Percentiles rank a stretch among this genome's conserved stretches.
Evolutionary conservation across 495 filamentous ascomycete genomes (phyloP).

Genomic region (Penicillium samsonianum): DNA sequence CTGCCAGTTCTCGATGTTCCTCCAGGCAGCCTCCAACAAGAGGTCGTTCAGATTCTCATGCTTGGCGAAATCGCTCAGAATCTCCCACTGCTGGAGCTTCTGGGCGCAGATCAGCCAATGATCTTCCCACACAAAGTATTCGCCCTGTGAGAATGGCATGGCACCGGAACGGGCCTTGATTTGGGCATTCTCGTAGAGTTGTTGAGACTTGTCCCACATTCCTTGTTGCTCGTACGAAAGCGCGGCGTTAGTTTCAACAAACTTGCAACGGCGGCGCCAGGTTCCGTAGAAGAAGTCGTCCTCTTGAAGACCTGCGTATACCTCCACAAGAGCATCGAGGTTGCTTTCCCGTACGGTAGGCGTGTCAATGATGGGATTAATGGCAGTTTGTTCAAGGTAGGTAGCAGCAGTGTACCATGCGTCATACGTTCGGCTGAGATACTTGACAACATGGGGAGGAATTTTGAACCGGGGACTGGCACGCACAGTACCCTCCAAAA

Average conservation of each 20-base stretch:
- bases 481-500: constrained; percentile 81
- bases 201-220: constrained; percentile 98
- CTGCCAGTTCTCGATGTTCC: constrained; percentile 89
- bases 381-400: constrained; percentile 80
- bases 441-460: constrained; percentile 94
- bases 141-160: constrained; percentile 90
- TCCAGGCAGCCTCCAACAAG: constrained; percentile 92
- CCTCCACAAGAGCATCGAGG: constrained; percentile 86
- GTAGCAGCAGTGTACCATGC: constrained; percentile 90
- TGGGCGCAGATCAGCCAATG: constrained; percentile 97
- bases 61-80: constrained; percentile 95
- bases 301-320: constrained; percentile 86
- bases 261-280: constrained; percentile 93
- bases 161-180: constrained; percentile 93
- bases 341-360: constrained; percentile 84
- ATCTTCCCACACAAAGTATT: constrained; percentile 99
- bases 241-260: constrained; percentile 93
- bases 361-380: constrained; percentile 82
- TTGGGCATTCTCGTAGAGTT: constrained; percentile 92
- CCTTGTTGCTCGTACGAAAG: constrained; percentile 98
- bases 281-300: constrained; percentile 98
- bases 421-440: constrained; percentile 85
- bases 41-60: constrained; percentile 98
- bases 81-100: constrained; percentile 98
- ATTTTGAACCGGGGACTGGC: constrained; percentile 84